phyloP scores from a whole-genome alignment of 257 asterid genomes.

The Phtheirospermum japonicum region DNA sequence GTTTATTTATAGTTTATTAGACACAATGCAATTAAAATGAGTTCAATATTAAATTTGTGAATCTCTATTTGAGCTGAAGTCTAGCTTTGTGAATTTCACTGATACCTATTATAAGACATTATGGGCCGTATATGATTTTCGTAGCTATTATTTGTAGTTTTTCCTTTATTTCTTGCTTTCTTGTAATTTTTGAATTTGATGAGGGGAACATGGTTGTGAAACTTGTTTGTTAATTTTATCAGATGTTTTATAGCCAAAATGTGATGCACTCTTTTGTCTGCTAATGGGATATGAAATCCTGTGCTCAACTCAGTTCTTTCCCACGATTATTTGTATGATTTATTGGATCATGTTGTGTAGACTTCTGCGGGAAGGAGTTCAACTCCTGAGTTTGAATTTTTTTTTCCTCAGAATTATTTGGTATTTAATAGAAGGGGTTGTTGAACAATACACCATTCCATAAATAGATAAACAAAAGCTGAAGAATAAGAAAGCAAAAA shows the following conservation, averaged over 20 bases:
- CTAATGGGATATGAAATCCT: background rate
- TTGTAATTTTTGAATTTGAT: conserved; percentile 1
- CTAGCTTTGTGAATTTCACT: no score
- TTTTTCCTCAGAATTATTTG: background rate
- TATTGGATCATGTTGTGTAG: background rate
- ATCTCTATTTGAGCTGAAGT: background rate
- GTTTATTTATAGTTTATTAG: no score
- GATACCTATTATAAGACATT: background rate
- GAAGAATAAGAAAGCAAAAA: no score
- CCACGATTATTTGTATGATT: background rate
- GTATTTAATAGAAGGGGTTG: background rate
- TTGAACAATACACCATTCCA: no score
- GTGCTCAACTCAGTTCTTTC: conserved; percentile 8
- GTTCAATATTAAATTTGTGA: conserved; percentile 11
- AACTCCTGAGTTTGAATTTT: background rate
- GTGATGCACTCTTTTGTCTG: background rate
- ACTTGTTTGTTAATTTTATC: background rate
- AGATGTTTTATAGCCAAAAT: conserved; percentile 3
- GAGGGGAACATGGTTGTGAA: conserved; percentile 6
- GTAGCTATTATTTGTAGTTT: background rate
- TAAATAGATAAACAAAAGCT: no score
- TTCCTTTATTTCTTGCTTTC: background rate
- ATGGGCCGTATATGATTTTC: conserved; percentile 3
- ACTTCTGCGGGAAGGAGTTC: background rate
- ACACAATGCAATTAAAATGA: background rate